Base-by-base conservation (phyloP, 2,329 filamentous ascomycete genomes). In the Phaeosphaeriaceae sp. region DNA sequence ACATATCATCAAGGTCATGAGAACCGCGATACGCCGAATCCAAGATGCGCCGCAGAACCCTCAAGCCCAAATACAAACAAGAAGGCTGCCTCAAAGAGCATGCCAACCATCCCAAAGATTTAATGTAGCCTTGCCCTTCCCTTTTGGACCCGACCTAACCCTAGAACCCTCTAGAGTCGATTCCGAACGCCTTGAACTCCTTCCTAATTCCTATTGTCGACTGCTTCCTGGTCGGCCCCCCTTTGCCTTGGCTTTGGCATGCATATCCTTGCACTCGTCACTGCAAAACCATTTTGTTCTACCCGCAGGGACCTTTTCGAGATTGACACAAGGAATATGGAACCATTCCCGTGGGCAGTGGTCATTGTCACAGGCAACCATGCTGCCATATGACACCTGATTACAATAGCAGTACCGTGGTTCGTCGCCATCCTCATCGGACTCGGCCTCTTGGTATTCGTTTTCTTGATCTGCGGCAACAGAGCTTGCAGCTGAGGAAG, bases 291-390 rank as follows among this genome's bases (percentile, higher is more conserved):
- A 74, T 40, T 74, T 74, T 20, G 68, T 65, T 32, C 66, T 56
- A n/a, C 62, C 60, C 13, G 77, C 76, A 0, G 85, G 85, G 58
- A 84, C 81, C 59, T 81, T 80, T 35, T 79, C 83, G 61, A 87
- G 73, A 16, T 83, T 82, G 42, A 86, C 83, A 60, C 85, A 87
- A 33, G 79, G 82, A 68, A 86, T 79, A 75, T 87, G 85, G 70
- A 87, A 87, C 85, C 85, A 87, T 66, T 87, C 84, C 54, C 83
- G 81, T 11, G 81, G 79, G 71, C 85, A 87, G 48, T 79, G 76
- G 30, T 85, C 82, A 64, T 87, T 87, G 67, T 87, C 85, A 63
- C 85, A 87, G 11, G 83, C 85, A 33, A 87, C 82, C 85, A 87
- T 87, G 63, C 86, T 83, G 15, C 85, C 85, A 63, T 86, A 86